Percentiles rank a stretch among this genome's conserved stretches.
phyloP scores from a whole-genome alignment of 139 green algal genomes.

The Yamagishiella unicocca region DNA sequence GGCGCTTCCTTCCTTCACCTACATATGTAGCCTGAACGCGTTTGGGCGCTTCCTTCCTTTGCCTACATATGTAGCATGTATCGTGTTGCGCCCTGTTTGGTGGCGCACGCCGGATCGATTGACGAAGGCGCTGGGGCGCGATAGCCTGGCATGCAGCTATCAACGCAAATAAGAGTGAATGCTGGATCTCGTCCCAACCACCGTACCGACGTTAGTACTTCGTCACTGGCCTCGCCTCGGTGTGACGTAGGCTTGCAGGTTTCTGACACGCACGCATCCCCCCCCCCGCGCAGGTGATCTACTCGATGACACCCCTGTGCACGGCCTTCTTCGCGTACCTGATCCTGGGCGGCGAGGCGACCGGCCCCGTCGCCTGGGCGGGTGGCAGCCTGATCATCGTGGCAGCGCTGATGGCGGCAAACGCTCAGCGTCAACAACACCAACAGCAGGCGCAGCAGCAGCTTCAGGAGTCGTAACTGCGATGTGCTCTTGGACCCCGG shows the following conservation, averaged over 20 bases:
- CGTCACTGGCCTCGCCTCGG: too few species aligned
- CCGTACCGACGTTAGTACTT: too few species aligned
- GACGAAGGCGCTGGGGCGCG: background rate
- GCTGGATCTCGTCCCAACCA: background rate
- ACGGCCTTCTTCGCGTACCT: slow-evolving; percentile 57
- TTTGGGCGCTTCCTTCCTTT: too few species aligned
- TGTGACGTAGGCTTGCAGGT: too few species aligned
- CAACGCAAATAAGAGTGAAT: background rate
- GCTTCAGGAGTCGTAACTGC: background rate
- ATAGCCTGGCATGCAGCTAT: background rate
- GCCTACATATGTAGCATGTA: too few species aligned
- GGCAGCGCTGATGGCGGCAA: slow-evolving; percentile 43
- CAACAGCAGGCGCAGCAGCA: background rate
- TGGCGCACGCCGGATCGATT: too few species aligned
- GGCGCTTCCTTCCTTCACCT: too few species aligned
- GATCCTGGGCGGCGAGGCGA: slow-evolving; percentile 63
- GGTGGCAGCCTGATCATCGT: slow-evolving; percentile 57
- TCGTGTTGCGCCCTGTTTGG: too few species aligned
- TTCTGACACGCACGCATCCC: too few species aligned
- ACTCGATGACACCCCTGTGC: slow-evolving; percentile 63
- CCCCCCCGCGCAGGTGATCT: slow-evolving; percentile 61
- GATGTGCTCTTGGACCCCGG: too few species aligned
- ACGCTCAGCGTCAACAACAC: background rate
- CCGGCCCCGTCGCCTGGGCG: slow-evolving; percentile 57
- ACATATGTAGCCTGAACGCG: too few species aligned